Conservation (phyloP, 768 basidiomycete species). For the Boletus sp. region DNA sequence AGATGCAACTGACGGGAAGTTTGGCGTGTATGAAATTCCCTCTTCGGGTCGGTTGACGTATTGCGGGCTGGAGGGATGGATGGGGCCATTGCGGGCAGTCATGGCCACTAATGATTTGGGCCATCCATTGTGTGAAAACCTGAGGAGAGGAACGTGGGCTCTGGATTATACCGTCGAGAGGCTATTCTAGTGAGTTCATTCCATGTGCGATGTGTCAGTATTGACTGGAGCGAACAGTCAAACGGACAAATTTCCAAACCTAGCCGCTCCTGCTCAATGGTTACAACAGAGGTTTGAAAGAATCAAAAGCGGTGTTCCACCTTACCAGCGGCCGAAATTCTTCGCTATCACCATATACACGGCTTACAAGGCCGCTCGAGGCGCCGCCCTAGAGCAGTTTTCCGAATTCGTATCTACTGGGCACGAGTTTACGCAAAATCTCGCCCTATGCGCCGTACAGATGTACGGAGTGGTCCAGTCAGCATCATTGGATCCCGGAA, state of each 20-base stretch:
- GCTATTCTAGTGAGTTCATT: conserved; percentile 58
- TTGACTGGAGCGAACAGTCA: conserved; percentile 43
- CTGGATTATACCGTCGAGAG: conserved; percentile 81
- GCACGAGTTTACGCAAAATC: conserved; percentile 84
- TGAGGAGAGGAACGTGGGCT: conserved; percentile 89
- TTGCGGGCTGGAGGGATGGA: conserved; percentile 97
- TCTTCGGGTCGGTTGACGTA: conserved; percentile 74
- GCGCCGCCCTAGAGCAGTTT: conserved; percentile 79
- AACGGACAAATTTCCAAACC: conserved; percentile 58
- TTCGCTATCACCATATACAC: conserved; percentile 89
- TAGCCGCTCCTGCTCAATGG: conserved; percentile 77
- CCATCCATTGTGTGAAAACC: conserved; percentile 83
- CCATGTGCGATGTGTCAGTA: conserved; percentile 6
- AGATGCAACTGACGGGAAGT: conserved; percentile 79
- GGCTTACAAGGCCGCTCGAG: conserved; percentile 90
- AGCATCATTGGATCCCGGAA: conserved; percentile 79
- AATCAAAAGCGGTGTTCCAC: conserved; percentile 69
- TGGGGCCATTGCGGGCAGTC: conserved; percentile 80
- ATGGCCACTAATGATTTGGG: conserved; percentile 93
- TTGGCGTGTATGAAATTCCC: conserved; percentile 83
- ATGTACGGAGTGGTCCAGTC: conserved; percentile 91
- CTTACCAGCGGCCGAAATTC: conserved; percentile 93
- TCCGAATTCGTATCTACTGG: conserved; percentile 86
- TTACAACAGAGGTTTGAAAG: conserved; percentile 84
- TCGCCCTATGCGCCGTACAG: conserved; percentile 82